phyloP scores from a whole-genome alignment of 257 asterid species.

The Petunia axillaris region DNA sequence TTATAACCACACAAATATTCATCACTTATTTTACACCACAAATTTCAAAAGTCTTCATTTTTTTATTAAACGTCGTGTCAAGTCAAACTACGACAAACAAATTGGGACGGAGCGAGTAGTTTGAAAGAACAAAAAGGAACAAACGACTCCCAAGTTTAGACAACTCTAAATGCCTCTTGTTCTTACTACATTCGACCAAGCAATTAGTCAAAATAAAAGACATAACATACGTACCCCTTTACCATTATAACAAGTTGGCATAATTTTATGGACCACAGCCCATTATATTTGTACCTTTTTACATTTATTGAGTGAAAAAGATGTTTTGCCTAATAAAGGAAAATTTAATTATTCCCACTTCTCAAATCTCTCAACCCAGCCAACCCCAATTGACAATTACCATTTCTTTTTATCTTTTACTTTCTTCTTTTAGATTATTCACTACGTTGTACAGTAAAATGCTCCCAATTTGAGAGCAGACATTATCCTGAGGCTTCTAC shows the following conservation, averaged over 20 bases:
- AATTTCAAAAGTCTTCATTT: too few relatives aligned
- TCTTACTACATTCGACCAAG: slow-evolving; percentile 25
- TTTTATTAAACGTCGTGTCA: too few relatives aligned
- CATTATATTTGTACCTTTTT: neutral
- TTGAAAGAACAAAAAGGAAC: neutral
- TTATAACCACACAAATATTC: too few relatives aligned
- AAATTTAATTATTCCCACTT: neutral
- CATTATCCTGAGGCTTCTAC: neutral
- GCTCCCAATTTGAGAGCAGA: neutral
- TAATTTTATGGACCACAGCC: slow-evolving; percentile 24
- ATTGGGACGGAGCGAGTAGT: neutral
- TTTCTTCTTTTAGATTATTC: neutral
- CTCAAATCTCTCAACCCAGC: neutral
- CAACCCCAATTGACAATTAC: neutral
- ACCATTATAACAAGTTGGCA: slow-evolving; percentile 6
- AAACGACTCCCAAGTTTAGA: neutral
- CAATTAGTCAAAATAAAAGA: slow-evolving; percentile 13
- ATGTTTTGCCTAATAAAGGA: neutral
- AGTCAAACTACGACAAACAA: too few relatives aligned
- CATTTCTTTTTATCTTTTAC: neutral
- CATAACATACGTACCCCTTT: neutral
- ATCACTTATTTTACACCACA: too few relatives aligned
- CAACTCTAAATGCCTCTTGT: neutral
- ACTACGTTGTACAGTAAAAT: neutral
- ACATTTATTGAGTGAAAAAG: neutral